Percentiles rank a stretch among this genome's conserved stretches.
Evolutionary conservation across 371 early-diverging fungal species (phyloP).

Genomic region (Rhizopus arrhizus): DNA sequence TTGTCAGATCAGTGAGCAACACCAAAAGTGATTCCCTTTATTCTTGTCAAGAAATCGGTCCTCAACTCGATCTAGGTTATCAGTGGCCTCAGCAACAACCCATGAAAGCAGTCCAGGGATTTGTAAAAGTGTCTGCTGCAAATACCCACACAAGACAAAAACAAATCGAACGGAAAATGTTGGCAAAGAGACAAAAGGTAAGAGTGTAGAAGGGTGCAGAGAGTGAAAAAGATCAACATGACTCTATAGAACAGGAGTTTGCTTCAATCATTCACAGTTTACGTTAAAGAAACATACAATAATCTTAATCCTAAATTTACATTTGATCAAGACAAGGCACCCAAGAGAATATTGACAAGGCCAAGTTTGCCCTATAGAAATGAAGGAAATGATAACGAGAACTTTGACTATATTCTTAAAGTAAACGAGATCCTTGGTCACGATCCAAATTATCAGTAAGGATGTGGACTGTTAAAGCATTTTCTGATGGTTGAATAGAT

Average conservation of each 20-base stretch:
- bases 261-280: not conserved
- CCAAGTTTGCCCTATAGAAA: conserved; percentile 87
- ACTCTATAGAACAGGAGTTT: not conserved
- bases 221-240: not conserved
- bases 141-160: conserved; percentile 1
- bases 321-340: conserved; percentile 74
- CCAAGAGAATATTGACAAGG: conserved; percentile 90
- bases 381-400: conserved; percentile 92
- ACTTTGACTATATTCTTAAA: conserved; percentile 92
- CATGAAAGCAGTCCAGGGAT: conserved; percentile 1
- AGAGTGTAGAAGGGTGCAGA: not conserved
- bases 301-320: conserved; percentile 72
- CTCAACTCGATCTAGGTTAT: conserved; percentile 34
- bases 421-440: conserved; percentile 91
- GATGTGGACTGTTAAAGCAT: too few species aligned
- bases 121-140: not conserved
- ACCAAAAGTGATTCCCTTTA: conserved; percentile 15
- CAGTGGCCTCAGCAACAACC: conserved; percentile 33
- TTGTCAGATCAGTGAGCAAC: not conserved
- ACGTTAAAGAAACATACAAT: conserved; percentile 63
- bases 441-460: conserved; percentile 74
- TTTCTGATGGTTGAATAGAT: conserved; percentile 43
- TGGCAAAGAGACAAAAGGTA: conserved; percentile 18
- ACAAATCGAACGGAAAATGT: conserved; percentile 6
- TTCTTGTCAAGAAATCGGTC: conserved; percentile 38